A percentile compares a stretch with the other conserved stretches of the same genome.
Conservation (phyloP, 2,329 filamentous ascomycete species). For the Rhexocercosporidium sp. region DNA sequence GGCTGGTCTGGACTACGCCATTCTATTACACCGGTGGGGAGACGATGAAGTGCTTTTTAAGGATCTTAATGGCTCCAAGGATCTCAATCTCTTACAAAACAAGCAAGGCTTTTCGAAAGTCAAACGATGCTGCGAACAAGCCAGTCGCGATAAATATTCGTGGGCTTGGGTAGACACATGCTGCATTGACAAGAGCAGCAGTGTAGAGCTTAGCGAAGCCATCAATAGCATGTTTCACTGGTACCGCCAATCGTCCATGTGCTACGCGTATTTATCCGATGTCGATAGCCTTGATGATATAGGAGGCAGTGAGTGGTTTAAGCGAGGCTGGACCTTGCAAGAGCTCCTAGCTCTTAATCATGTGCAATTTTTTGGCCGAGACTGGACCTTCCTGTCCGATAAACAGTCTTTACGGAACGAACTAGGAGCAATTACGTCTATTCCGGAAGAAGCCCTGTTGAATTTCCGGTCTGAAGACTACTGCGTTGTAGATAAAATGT, state of each 20-base stretch:
- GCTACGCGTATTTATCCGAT: conserved; percentile 29
- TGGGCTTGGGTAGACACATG: conserved; percentile 26
- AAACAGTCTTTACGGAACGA: neutral
- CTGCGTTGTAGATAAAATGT: neutral
- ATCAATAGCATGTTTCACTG: conserved; percentile 11
- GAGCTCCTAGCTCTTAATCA: neutral
- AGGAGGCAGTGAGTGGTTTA: neutral
- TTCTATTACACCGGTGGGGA: conserved; percentile 44
- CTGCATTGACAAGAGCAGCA: conserved; percentile 34
- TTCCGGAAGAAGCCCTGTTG: neutral
- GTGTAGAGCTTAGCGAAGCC: conserved; percentile 30
- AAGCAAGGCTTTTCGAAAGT: conserved; percentile 8
- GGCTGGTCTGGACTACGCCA: conserved; percentile 38
- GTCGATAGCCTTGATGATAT: conserved; percentile 6
- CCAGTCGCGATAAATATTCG: neutral
- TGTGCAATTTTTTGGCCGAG: neutral
- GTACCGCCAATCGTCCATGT: conserved; percentile 25
- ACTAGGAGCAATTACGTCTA: neutral
- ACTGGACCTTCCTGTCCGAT: neutral
- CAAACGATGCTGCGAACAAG: neutral
- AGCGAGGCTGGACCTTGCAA: neutral
- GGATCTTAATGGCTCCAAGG: conserved; percentile 37
- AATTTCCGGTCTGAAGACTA: neutral
- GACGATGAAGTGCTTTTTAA: conserved; percentile 39
- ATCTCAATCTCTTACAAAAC: conserved; percentile 18